A percentile compares a stretch with the other conserved stretches of the same genome.
These are phyloP conservation scores for Botrytis fabae DNA, from an alignment of 2,329 filamentous ascomycete genomes.

Conservation along the genomic window DNA sequence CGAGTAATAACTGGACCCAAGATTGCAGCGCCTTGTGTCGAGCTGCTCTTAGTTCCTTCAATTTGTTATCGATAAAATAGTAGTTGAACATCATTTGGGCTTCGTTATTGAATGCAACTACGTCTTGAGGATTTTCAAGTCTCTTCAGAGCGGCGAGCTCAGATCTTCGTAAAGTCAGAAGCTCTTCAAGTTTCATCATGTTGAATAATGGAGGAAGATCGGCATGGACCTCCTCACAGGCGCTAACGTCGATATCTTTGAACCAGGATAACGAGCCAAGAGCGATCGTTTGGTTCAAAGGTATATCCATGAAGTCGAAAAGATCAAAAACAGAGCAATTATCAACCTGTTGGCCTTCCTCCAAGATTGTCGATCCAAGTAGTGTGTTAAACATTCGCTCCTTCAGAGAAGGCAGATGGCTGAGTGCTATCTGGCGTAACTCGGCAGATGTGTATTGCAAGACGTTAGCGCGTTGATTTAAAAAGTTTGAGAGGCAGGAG, in stretches of 20 bases:
- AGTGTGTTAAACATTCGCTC: conserved; percentile 69
- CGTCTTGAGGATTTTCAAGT: conserved; percentile 52
- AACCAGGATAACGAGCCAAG: conserved; percentile 63
- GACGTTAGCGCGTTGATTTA: conserved; percentile 72
- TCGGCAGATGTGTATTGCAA: conserved; percentile 86
- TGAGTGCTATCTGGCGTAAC: conserved; percentile 72
- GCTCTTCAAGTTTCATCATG: conserved; percentile 68
- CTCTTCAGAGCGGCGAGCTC: conserved; percentile 55
- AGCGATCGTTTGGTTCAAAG: conserved; percentile 49
- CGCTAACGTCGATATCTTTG: conserved; percentile 64
- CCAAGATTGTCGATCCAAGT: conserved; percentile 71
- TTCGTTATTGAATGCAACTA: conserved; percentile 55
- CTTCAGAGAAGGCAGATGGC: conserved; percentile 69
- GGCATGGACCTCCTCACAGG: conserved; percentile 61
- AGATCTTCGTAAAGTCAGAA: conserved; percentile 68
- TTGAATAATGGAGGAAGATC: conserved; percentile 64
- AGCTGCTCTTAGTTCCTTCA: conserved; percentile 51
- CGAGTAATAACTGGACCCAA: conserved; percentile 81
- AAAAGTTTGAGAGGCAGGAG: conserved; percentile 57
- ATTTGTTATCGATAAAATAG: conserved; percentile 63
- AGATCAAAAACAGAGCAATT: conserved; percentile 85
- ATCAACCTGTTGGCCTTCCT: conserved; percentile 62
- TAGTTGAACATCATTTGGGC: conserved; percentile 61
- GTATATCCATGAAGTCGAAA: conserved; percentile 81
- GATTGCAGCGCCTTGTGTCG: conserved; percentile 71